These are phyloP conservation scores for Crithidia acanthocephali DNA, from an alignment of 208 protist genomes.

Conservation along the genomic window DNA sequence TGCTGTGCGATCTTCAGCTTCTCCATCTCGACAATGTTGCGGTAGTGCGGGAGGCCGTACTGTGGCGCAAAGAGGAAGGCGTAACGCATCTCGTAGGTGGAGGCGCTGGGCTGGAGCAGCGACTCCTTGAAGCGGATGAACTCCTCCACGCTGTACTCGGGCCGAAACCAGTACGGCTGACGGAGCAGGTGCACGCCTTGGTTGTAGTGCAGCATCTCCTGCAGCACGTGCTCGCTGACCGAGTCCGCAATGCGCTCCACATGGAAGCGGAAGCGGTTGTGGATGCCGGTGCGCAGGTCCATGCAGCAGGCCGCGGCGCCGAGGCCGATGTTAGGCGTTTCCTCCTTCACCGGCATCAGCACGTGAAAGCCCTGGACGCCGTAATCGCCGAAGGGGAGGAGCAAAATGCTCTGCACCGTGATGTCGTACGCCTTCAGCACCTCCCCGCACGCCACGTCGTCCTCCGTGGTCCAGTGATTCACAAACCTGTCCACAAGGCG, in stretches of 20 bases:
- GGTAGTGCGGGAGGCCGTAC: constrained; percentile 66
- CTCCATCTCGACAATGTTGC: constrained; percentile 88
- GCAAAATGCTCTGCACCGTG: constrained; percentile 63
- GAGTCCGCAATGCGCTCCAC: constrained; percentile 90
- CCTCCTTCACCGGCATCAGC: constrained; percentile 64
- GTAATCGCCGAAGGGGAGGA: constrained; percentile 87
- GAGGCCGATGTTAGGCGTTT: constrained; percentile 84
- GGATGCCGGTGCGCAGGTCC: constrained; percentile 89
- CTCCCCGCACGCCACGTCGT: constrained; percentile 50
- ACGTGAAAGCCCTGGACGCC: constrained; percentile 85
- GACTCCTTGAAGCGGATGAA: constrained; percentile 91
- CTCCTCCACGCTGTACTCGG: constrained; percentile 92
- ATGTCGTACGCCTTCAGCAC: constrained; percentile 68
- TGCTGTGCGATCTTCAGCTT: constrained; percentile 90
- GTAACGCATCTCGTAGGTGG: constrained; percentile 88
- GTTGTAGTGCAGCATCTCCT: constrained; percentile 83
- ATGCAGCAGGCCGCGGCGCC: constrained; percentile 84
- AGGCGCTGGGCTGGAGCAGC: constrained; percentile 84
- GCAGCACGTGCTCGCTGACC: constrained; percentile 83
- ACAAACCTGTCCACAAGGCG: constrained; percentile 66
- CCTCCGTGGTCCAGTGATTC: constrained; percentile 77
- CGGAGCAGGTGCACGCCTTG: constrained; percentile 87
- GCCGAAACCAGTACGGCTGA: constrained; percentile 86
- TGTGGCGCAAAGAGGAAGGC: constrained; percentile 62
- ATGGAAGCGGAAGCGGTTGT: constrained; percentile 92